Base-by-base conservation (phyloP, 495 filamentous ascomycete species). In the Penicillium simplicissimum region DNA sequence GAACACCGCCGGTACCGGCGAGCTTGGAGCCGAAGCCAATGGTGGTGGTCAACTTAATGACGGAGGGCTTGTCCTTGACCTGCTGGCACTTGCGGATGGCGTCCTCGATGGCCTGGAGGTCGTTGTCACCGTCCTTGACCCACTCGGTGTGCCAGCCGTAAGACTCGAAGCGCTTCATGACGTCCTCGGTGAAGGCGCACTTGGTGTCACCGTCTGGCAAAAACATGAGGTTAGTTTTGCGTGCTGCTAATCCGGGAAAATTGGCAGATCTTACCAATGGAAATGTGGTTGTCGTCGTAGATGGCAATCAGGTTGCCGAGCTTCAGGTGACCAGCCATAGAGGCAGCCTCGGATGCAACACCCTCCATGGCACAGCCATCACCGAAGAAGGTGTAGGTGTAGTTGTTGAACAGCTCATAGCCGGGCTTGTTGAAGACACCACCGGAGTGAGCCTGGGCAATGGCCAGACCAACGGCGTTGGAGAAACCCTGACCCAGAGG, bases 301-400 rank as follows among this genome's bases (percentile, higher is more conserved):
- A 99, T 84, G 74, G 85, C 85, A 74, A 99, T 98, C 62, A 99
- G 81, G 85, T 98, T 99, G 63, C 95, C 96, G 38, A 99, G 84
- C 83, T 98, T 92, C 78, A 98, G 82, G 80, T 99, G 95, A 75
- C 95, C 95, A 66, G 95, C 95, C 70, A 88, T 84, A 52, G 92
- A 96, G 65, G 87, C 92, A 63, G 95, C 96, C 81, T 99, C 95
- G 73, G 84, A 84, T 62, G 96, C 90, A 84, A 99, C 86, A 82
- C 95, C 95, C 82, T 99, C 95, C 93, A 96, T 96, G 77, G 94
- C 87, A 79, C 95, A 99, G 54, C 95, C 95, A 85, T 99, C 95
- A 76, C 95, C 95, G 75, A 99, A 91, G 86, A 97, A 96, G 76
- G 68, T 76, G 79, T 90, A 99, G 70, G 95, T 99, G 87, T 98